Conservation (phyloP, 495 filamentous ascomycete species). For the Penicillium flavigenum region DNA sequence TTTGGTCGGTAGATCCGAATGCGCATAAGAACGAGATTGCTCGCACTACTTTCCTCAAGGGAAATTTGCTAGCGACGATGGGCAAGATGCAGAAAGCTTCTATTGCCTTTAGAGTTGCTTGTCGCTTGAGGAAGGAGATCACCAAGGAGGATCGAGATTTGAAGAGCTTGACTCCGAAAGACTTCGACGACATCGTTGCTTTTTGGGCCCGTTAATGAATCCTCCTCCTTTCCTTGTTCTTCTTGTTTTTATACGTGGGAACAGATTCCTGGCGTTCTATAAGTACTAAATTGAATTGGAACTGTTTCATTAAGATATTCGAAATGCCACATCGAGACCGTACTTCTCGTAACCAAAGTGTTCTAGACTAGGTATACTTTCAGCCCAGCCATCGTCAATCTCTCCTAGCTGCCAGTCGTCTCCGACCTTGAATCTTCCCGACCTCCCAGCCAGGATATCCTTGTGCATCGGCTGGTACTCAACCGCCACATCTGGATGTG, state of each 20-base stretch:
- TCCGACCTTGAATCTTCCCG: slow-evolving; percentile 22
- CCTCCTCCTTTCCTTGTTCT: no score
- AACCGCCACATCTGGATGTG: slow-evolving; percentile 32
- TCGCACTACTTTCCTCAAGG: slow-evolving; percentile 27
- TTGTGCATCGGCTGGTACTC: slow-evolving; percentile 30
- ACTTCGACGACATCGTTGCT: not conserved
- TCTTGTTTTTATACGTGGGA: no score
- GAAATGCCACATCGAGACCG: not conserved
- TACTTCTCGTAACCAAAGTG: slow-evolving; percentile 32
- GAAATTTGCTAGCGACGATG: slow-evolving; percentile 14
- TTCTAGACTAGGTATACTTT: slow-evolving; percentile 33
- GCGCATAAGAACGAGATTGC: slow-evolving; percentile 26
- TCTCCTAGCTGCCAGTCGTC: slow-evolving; percentile 27
- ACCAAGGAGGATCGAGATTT: not conserved
- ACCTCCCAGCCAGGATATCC: slow-evolving; percentile 35
- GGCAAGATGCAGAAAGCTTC: slow-evolving; percentile 20
- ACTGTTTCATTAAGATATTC: not conserved
- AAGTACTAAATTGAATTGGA: not conserved
- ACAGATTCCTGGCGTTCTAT: no score
- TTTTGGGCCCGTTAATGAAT: not conserved
- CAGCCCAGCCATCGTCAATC: slow-evolving; percentile 40
- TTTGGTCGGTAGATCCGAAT: slow-evolving; percentile 21
- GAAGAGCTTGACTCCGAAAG: not conserved
- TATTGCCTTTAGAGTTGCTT: slow-evolving; percentile 11
- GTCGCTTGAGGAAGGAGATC: not conserved